phyloP scores from a whole-genome alignment of 2,329 filamentous ascomycete species.

The Lasiodiplodia gonubiensis region DNA sequence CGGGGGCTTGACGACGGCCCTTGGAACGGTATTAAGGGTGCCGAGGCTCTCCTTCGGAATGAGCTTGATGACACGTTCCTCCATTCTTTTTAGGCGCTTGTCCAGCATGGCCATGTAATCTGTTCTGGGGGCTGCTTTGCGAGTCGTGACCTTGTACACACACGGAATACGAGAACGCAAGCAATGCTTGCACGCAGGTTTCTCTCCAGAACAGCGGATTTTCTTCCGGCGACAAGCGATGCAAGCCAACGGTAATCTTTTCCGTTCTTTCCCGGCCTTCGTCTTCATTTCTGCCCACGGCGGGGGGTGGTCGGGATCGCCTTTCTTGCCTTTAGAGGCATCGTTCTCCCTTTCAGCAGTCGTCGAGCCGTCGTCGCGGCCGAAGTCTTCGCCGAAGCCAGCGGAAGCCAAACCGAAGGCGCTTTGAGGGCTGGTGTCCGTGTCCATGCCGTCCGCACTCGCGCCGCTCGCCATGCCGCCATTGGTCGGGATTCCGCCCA shows the following conservation, averaged over 20 bases:
- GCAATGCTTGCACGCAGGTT: conserved; percentile 96
- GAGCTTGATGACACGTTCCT: conserved; percentile 94
- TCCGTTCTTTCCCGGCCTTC: conserved; percentile 89
- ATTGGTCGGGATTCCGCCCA: conserved; percentile 5
- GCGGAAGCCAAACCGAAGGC: conserved; percentile 37
- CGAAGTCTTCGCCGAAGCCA: conserved; percentile 37
- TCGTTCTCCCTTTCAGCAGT: conserved; percentile 17
- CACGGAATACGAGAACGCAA: conserved; percentile 90
- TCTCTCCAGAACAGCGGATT: conserved; percentile 96
- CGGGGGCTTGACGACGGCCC: conserved; percentile 84
- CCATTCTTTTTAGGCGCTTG: conserved; percentile 94
- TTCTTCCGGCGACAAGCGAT: conserved; percentile 97
- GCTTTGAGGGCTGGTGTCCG: conserved; percentile 43
- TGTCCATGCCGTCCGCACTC: conserved; percentile 37
- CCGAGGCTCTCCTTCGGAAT: conserved; percentile 86
- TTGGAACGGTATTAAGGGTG: conserved; percentile 68
- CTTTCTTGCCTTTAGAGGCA: conserved; percentile 25
- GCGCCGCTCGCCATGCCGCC: conserved; percentile 35
- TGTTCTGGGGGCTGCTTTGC: conserved; percentile 91
- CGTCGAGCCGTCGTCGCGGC: conserved; percentile 36
- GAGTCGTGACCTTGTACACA: conserved; percentile 94
- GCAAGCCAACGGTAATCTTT: conserved; percentile 88
- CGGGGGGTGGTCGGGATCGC: conserved; percentile 45
- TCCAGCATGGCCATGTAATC: conserved; percentile 99
- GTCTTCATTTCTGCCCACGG: conserved; percentile 61